Conservation (phyloP, 495 filamentous ascomycete genomes). For the Hyphodiscus hymeniophilus region DNA sequence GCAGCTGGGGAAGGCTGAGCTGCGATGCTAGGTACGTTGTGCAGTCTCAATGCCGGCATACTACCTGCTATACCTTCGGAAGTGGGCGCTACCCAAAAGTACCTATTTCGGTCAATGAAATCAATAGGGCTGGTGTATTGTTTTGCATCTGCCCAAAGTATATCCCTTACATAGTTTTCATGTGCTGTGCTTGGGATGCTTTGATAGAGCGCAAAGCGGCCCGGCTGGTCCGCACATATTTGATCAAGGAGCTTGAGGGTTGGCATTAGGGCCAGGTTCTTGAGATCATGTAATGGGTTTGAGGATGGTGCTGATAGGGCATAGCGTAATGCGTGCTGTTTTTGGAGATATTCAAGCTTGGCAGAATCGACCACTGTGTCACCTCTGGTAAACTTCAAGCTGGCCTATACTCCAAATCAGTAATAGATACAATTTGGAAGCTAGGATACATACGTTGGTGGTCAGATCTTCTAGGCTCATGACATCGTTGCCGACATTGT, state of each 20-base stretch:
- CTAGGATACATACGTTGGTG: constrained; percentile 41
- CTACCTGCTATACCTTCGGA: constrained; percentile 20
- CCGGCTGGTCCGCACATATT: background rate
- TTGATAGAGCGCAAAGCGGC: constrained; percentile 4
- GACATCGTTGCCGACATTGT: constrained; percentile 52
- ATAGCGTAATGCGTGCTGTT: constrained; percentile 47
- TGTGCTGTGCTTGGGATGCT: constrained; percentile 4
- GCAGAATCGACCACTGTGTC: constrained; percentile 76
- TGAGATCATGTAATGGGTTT: constrained; percentile 7
- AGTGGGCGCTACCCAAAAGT: constrained; percentile 52
- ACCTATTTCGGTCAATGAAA: constrained; percentile 50
- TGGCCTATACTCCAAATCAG: constrained; percentile 53
- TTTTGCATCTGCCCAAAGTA: constrained; percentile 53
- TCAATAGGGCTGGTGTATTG: constrained; percentile 50
- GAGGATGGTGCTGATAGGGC: constrained; percentile 10
- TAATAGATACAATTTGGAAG: background rate
- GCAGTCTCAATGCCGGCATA: constrained; percentile 2
- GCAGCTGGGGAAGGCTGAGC: constrained; percentile 19
- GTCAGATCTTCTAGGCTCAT: constrained; percentile 64
- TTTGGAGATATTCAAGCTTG: constrained; percentile 78
- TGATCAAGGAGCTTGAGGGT: constrained; percentile 9
- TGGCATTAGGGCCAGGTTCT: constrained; percentile 16
- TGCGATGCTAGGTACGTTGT: constrained; percentile 22
- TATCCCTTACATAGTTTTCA: constrained; percentile 32
- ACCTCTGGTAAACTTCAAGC: constrained; percentile 77